Base-by-base conservation (phyloP, 257 asterid genomes). In the Craterostigma plantagineum region DNA sequence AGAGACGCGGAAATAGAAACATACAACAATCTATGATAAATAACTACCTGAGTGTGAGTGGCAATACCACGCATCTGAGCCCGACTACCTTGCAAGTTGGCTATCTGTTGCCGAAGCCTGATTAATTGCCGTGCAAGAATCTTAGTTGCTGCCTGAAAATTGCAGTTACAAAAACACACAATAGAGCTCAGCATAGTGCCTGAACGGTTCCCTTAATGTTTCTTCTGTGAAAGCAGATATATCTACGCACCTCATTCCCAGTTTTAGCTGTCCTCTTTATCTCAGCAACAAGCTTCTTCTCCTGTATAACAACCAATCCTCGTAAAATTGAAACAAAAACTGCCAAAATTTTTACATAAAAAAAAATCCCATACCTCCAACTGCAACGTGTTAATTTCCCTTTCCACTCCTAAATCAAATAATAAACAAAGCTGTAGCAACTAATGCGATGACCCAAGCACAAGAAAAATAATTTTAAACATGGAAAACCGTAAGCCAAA, bases 31-130 rank as follows among this genome's bases (percentile, higher is more conserved):
- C 14, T 14, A 11, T 8, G 45, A 55, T 52, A 55, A 18, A 34
- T 45, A 45, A 18, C 39, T 67, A 81, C 96, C 94, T 81, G 97
- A 10, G 95, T 87, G 62, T 83, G 90, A 52, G 92, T 81, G 0
- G 90, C 80, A 14, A 87, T 69, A 43, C 97, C 97, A 63, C 97
- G 73, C 85, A 82, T 76, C 62, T 87, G 97, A 52, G 95, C 93
- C 46, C 93, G 91, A 68, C 95, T 78, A 45, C 91, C 65, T 59
- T 87, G 97, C 65, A 87, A 72, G 54, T 76, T 87, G 33, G 90
- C 79, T 63, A 87, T 76, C 65, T 87, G 97, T 51, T 81, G 94
- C 52, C 93, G 77, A 52, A 87, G 82, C 72, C 97, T 72, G 54
- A 81, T 33, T 53, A 87, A 51, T 54, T 87, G 95, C 33, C 93